phyloP scores from a whole-genome alignment of 192 early-diverging fungal species.

The Coemansia sp. region DNA sequence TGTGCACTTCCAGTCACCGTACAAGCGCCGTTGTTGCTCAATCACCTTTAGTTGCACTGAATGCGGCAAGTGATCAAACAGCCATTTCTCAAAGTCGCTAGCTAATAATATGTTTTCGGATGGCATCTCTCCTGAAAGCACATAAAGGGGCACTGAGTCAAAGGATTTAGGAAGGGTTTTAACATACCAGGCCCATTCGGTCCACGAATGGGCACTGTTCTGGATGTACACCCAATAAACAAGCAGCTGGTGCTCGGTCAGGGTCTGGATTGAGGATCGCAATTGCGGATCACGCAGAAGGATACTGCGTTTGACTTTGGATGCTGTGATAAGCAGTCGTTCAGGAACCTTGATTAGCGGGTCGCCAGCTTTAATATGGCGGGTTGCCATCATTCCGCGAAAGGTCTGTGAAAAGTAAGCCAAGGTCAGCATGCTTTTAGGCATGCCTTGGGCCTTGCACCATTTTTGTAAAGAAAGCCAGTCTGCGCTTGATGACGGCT shows the following conservation, averaged over 20 bases:
- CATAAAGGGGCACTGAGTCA: conserved; percentile 32
- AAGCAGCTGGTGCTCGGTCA: conserved; percentile 45
- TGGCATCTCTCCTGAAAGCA: conserved; percentile 22
- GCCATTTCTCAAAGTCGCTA: conserved; percentile 13
- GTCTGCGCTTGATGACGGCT: conserved; percentile 16
- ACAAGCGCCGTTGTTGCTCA: conserved; percentile 27
- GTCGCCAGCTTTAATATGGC: conserved; percentile 28
- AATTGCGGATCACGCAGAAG: background rate
- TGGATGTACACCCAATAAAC: conserved; percentile 30
- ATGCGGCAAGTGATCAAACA: conserved; percentile 24
- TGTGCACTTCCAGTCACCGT: conserved; percentile 27
- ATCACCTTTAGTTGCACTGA: conserved; percentile 11
- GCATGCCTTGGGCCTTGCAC: conserved; percentile 32
- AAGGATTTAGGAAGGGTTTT: conserved; percentile 34
- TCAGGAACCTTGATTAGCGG: conserved; percentile 37
- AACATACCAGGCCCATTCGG: conserved; percentile 24
- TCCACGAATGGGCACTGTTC: conserved; percentile 4
- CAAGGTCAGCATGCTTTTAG: conserved; percentile 31
- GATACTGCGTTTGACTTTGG: conserved; percentile 14
- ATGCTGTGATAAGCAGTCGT: conserved; percentile 40
- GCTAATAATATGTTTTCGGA: conserved; percentile 2
- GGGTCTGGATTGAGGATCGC: background rate
- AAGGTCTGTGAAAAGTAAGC: conserved; percentile 40
- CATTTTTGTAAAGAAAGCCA: conserved; percentile 34
- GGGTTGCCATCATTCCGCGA: conserved; percentile 53